Evolutionary conservation across 331 rosid species (phyloP).

Genomic region (Pyrus hybrid): DNA sequence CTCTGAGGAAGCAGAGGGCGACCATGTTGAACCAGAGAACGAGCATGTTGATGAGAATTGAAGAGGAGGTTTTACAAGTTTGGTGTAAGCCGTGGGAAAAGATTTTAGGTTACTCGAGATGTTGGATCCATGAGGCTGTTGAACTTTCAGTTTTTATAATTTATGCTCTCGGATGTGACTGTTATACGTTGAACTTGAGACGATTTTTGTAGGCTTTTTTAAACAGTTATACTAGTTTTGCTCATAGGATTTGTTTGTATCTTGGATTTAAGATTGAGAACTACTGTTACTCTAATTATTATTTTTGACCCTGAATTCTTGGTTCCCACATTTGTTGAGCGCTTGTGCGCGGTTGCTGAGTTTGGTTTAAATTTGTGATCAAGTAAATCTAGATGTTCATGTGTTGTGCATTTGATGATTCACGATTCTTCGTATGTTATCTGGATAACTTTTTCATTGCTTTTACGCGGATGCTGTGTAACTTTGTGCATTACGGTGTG

Average conservation of each 20-base stretch:
- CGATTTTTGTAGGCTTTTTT: slow-evolving; percentile 49
- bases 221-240: slow-evolving; percentile 31
- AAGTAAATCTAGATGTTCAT: not conserved
- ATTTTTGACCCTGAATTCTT: slow-evolving; percentile 1
- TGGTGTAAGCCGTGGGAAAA: slow-evolving; percentile 3
- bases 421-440: not conserved
- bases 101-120: slow-evolving; percentile 8
- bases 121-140: slow-evolving; percentile 1
- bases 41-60: slow-evolving; percentile 36
- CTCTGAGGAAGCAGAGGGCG: slow-evolving; percentile 7
- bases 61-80: slow-evolving; percentile 18
- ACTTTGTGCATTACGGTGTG: not conserved
- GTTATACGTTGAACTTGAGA: slow-evolving; percentile 26
- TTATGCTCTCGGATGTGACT: slow-evolving; percentile 25
- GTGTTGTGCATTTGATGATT: not conserved
- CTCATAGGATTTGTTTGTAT: slow-evolving; percentile 29
- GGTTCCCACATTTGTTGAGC: not conserved
- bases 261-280: slow-evolving; percentile 18
- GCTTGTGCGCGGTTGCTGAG: not conserved
- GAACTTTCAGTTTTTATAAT: not conserved
- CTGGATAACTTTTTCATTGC: not conserved
- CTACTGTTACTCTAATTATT: slow-evolving; percentile 8
- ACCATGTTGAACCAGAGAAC: slow-evolving; percentile 1
- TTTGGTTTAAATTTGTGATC: not conserved
- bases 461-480: not conserved